Conservation (phyloP, 2,329 filamentous ascomycete species). For the Fusarium dimerum region DNA sequence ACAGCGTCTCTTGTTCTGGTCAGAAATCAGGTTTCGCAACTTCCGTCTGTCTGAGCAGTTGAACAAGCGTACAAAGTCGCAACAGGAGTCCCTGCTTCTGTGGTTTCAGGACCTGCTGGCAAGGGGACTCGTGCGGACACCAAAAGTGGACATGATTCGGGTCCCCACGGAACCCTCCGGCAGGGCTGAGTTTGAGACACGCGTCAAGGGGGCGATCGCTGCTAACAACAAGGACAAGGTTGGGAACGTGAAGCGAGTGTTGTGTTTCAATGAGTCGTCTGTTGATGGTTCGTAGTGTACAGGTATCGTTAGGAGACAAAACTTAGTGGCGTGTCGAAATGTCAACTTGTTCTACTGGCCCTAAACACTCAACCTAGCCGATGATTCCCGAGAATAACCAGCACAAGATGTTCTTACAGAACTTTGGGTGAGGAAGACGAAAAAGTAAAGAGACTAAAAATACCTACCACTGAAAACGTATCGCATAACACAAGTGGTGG, state of each 20-base stretch:
- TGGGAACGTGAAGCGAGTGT: conserved; percentile 3
- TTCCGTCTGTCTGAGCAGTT: conserved; percentile 8
- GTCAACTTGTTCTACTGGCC: neutral
- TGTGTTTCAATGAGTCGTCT: conserved; percentile 3
- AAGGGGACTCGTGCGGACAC: neutral
- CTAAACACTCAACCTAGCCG: too few species aligned
- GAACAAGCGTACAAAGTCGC: neutral
- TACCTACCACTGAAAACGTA: neutral
- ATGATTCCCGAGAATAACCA: too few species aligned
- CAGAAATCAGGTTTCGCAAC: conserved; percentile 7
- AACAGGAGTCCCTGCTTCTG: conserved; percentile 7
- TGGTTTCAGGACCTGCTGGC: conserved; percentile 8
- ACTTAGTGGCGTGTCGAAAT: neutral
- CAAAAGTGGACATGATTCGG: neutral
- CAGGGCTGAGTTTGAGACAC: conserved; percentile 1
- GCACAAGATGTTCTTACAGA: neutral
- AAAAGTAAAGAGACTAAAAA: too few species aligned
- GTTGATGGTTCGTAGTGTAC: neutral
- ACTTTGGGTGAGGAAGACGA: neutral
- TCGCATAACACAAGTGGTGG: too few species aligned
- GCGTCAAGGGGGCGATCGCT: neutral
- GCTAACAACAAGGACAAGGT: neutral
- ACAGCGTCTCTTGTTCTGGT: conserved; percentile 8
- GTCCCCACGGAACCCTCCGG: neutral
- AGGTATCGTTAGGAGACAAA: neutral